Conservation (phyloP, 2,329 filamentous ascomycete species). For the Achaetomium macrosporum region DNA sequence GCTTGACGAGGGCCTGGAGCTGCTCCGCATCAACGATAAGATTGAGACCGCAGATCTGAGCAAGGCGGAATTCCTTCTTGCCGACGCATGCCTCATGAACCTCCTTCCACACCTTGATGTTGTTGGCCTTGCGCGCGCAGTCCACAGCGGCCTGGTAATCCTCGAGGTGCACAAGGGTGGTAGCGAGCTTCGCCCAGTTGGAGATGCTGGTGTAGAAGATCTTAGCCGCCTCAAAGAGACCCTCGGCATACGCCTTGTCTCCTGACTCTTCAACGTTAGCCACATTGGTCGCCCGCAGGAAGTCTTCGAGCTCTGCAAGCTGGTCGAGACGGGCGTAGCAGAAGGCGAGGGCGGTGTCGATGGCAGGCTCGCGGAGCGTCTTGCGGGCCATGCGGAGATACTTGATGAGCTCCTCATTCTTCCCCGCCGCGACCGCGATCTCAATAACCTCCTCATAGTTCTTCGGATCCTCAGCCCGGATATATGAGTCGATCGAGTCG, state of each 20-base stretch:
- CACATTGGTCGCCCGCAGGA: slow-evolving; percentile 86
- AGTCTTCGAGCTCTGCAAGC: slow-evolving; percentile 90
- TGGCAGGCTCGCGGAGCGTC: slow-evolving; percentile 85
- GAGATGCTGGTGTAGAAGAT: slow-evolving; percentile 98
- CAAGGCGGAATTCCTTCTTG: slow-evolving; percentile 98
- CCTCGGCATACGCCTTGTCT: slow-evolving; percentile 96
- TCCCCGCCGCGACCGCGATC: slow-evolving; percentile 87
- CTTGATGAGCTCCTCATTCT: slow-evolving; percentile 96
- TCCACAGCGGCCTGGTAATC: slow-evolving; percentile 98
- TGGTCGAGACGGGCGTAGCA: slow-evolving; percentile 89
- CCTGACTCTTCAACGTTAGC: slow-evolving; percentile 94
- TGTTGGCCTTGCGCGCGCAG: slow-evolving; percentile 97
- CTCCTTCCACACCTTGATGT: slow-evolving; percentile 98
- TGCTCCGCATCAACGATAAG: slow-evolving; percentile 97
- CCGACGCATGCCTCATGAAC: slow-evolving; percentile 92
- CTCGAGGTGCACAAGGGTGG: slow-evolving; percentile 90
- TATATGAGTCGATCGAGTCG: slow-evolving; percentile 94
- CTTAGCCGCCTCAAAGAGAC: slow-evolving; percentile 91
- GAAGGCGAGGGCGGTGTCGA: slow-evolving; percentile 92
- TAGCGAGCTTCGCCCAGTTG: slow-evolving; percentile 98
- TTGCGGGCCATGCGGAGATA: slow-evolving; percentile 96
- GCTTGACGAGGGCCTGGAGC: slow-evolving; percentile 83
- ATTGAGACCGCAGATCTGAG: slow-evolving; percentile 97
- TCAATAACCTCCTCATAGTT: slow-evolving; percentile 97
- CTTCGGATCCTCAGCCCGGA: slow-evolving; percentile 84